Conservation (phyloP, 192 early-diverging fungal genomes). For the Dimargaris verticillata region DNA sequence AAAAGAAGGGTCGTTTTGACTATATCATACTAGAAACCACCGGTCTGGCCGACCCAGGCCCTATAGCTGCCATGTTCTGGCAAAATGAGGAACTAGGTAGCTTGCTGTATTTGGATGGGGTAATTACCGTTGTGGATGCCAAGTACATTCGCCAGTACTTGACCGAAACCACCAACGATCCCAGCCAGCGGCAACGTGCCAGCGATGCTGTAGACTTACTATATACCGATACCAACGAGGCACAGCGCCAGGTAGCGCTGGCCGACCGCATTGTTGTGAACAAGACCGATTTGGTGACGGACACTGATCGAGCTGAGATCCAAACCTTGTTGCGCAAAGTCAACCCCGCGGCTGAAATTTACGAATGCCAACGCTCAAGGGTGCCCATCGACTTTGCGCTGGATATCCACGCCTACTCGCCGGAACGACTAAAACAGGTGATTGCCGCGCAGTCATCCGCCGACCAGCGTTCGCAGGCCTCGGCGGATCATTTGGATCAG, state of each 20-base stretch:
- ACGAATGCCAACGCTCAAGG: constrained; percentile 2
- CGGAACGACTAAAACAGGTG: no score
- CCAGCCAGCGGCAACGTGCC: neutral
- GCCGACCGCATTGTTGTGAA: constrained; percentile 80
- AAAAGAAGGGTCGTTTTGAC: constrained; percentile 82
- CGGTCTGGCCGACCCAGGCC: constrained; percentile 52
- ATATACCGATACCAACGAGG: constrained; percentile 1
- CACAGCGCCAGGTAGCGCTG: constrained; percentile 55
- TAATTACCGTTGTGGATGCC: constrained; percentile 74
- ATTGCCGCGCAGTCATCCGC: no score
- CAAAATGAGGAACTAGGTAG: constrained; percentile 83
- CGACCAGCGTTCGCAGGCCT: no score
- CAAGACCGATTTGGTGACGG: constrained; percentile 59
- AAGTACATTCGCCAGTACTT: constrained; percentile 39
- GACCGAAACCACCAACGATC: neutral
- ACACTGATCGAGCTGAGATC: constrained; percentile 20
- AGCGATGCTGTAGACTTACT: neutral
- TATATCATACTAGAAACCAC: constrained; percentile 95
- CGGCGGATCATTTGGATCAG: no score
- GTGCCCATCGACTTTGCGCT: neutral
- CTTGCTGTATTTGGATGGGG: constrained; percentile 80
- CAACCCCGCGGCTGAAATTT: neutral
- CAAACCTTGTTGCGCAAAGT: constrained; percentile 18
- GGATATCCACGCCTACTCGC: constrained; percentile 7
- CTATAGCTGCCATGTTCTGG: constrained; percentile 95